Evolutionary conservation across 192 early-diverging fungal species (phyloP).

Genomic region (Backusella sp.): DNA sequence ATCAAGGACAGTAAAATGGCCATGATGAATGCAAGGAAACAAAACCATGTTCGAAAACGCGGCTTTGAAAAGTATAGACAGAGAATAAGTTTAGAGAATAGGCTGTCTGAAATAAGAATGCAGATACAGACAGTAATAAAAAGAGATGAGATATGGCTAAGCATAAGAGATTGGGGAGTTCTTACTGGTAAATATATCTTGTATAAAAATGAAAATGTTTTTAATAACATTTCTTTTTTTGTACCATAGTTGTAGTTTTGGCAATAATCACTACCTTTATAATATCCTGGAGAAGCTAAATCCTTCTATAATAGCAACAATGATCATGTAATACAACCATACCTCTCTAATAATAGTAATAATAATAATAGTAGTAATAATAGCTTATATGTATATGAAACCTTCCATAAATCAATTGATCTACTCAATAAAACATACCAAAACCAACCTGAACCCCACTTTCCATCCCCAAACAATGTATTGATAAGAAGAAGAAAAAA

Average conservation of each 20-base stretch:
- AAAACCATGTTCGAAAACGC: neutral
- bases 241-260: neutral
- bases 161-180: conserved; percentile 4
- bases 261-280: neutral
- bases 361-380: neutral
- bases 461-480: too few relatives aligned
- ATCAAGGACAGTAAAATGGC: neutral
- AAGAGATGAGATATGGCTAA: conserved; percentile 11
- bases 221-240: neutral
- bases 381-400: neutral
- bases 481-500: neutral
- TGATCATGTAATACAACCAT: neutral
- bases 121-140: neutral
- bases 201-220: neutral
- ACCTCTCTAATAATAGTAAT: neutral
- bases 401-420: neutral
- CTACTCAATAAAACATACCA: neutral
- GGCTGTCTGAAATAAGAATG: neutral
- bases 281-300: neutral
- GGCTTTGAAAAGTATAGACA: conserved; percentile 15
- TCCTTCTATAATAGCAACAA: neutral
- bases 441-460: too few relatives aligned
- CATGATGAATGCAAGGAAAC: neutral
- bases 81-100: neutral
- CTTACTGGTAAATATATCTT: neutral